phyloP scores from a whole-genome alignment of 129 eudicot species.

The Flaveria brownii region DNA sequence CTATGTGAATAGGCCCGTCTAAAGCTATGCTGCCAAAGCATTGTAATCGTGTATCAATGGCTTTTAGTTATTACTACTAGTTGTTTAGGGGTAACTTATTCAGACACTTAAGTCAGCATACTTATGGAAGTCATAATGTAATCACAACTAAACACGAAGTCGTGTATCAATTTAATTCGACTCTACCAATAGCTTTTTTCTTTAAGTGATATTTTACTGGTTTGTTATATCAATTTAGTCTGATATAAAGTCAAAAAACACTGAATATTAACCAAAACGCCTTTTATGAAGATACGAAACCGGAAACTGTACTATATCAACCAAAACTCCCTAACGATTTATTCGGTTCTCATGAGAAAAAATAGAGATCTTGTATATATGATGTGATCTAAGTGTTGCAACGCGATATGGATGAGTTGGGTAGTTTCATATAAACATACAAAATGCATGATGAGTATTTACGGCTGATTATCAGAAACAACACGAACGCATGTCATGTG shows the following conservation, averaged over 20 bases:
- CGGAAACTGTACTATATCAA: neutral
- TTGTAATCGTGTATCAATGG: too few species aligned
- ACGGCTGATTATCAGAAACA: conserved; percentile 12
- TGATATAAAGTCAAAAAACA: too few species aligned
- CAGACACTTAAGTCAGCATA: neutral
- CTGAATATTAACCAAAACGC: too few species aligned
- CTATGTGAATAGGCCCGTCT: too few species aligned
- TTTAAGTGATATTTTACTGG: too few species aligned
- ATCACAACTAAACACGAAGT: too few species aligned
- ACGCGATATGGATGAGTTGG: conserved; percentile 32
- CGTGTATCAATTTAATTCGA: too few species aligned
- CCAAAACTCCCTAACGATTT: neutral
- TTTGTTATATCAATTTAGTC: too few species aligned
- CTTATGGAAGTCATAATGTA: neutral
- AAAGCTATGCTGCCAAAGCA: too few species aligned
- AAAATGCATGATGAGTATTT: conserved; percentile 25
- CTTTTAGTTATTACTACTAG: too few species aligned
- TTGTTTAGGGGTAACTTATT: neutral
- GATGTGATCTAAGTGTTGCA: conserved; percentile 18
- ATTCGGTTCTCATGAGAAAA: neutral
- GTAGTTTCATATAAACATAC: conserved; percentile 21
- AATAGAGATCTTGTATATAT: conserved; percentile 11
- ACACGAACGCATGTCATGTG: conserved; percentile 25
- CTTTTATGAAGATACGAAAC: too few species aligned
- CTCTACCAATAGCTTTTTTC: too few species aligned